These are phyloP conservation scores for Parmelia sp. DNA, from an alignment of 495 filamentous ascomycete species.

Conservation along the genomic window DNA sequence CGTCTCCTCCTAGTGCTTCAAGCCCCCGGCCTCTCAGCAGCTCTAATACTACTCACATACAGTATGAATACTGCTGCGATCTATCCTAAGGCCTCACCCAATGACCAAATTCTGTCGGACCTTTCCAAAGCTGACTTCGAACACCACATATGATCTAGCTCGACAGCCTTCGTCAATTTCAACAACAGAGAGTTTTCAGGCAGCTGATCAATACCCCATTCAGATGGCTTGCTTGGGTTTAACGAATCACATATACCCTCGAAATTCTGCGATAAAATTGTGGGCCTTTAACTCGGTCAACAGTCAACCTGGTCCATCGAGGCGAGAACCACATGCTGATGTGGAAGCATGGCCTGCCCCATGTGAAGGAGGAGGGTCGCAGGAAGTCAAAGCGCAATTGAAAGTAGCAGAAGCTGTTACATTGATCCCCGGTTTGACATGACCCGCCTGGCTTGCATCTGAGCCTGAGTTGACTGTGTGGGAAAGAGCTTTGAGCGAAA, in stretches of 20 bases:
- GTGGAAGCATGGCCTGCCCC: conserved; percentile 6
- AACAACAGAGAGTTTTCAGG: neutral
- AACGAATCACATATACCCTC: neutral
- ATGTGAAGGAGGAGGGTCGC: conserved; percentile 12
- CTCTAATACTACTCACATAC: conserved; percentile 5
- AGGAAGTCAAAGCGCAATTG: too few relatives aligned
- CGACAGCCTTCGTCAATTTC: conserved; percentile 2
- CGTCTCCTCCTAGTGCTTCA: neutral
- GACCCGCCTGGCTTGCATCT: conserved; percentile 36
- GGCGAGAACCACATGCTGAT: conserved; percentile 5
- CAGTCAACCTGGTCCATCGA: conserved; percentile 8
- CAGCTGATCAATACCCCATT: neutral
- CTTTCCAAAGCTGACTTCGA: neutral
- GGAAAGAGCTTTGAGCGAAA: conserved; percentile 50
- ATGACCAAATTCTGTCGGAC: neutral
- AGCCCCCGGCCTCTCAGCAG: neutral
- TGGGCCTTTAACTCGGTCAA: neutral
- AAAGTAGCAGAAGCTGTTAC: too few relatives aligned
- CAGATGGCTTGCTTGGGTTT: conserved; percentile 1
- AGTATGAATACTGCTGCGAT: conserved; percentile 2
- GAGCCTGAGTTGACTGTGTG: conserved; percentile 36
- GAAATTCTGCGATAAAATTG: neutral
- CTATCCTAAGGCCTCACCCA: conserved; percentile 2
- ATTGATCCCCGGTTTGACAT: too few relatives aligned
- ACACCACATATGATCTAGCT: conserved; percentile 3